Conservation (phyloP, 345 rosid genomes). For the Pseudoturritis turrita region DNA sequence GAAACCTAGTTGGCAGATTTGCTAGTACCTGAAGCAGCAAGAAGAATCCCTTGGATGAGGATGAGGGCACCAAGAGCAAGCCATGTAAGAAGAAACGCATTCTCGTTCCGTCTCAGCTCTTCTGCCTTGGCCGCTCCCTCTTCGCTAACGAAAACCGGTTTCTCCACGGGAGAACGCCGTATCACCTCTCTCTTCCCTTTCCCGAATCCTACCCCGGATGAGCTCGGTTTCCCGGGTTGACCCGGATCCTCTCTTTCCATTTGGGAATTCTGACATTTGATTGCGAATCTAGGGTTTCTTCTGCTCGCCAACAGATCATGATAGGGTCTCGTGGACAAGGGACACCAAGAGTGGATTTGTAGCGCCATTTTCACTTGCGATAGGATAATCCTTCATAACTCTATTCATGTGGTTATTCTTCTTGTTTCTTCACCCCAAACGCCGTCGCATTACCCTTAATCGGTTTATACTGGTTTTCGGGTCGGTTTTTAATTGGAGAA, state of each 20-base stretch:
- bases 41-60: conserved; percentile 59
- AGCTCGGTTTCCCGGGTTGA: conserved; percentile 41
- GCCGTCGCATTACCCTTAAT: not conserved
- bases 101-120: conserved; percentile 63
- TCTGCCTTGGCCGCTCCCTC: conserved; percentile 52
- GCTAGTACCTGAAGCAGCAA: conserved; percentile 80
- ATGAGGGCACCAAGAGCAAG: conserved; percentile 73
- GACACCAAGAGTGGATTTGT: conserved; percentile 38
- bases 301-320: conserved; percentile 19
- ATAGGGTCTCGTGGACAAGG: conserved; percentile 29
- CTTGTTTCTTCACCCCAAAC: not conserved
- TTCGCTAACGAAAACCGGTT: conserved; percentile 46
- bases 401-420: no score
- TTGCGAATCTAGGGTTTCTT: conserved; percentile 32
- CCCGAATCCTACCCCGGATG: conserved; percentile 64
- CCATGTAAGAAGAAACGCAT: conserved; percentile 88
- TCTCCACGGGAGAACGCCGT: conserved; percentile 66
- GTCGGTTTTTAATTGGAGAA: no score
- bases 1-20: no score
- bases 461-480: no score
- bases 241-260: conserved; percentile 37
- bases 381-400: not conserved
- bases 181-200: conserved; percentile 51
- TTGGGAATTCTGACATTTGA: conserved; percentile 43
- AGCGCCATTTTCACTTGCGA: conserved; percentile 60